Conservation (phyloP, 352 stramenopile genomes). For the Pythium rishiriense region DNA sequence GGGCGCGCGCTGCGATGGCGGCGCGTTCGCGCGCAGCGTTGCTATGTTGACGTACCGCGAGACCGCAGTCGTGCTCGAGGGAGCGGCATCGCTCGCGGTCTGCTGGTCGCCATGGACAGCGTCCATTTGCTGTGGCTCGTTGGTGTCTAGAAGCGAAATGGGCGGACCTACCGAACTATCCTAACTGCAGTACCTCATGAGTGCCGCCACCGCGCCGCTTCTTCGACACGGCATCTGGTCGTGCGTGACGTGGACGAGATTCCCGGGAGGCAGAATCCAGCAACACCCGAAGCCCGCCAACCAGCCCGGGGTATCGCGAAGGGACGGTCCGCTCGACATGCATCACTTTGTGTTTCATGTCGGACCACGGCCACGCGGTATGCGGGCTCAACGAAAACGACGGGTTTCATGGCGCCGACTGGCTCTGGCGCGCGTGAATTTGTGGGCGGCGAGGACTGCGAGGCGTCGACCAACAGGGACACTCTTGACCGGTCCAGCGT, state of each 20-base stretch:
- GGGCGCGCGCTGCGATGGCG: not conserved
- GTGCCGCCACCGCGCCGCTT: too few relatives aligned
- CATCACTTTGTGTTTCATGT: too few relatives aligned
- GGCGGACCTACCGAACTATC: too few relatives aligned
- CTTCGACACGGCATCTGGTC: not conserved
- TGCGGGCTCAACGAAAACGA: not conserved
- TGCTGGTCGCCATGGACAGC: not conserved
- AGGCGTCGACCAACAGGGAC: not conserved
- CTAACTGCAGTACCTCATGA: too few relatives aligned
- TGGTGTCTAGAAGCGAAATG: not conserved
- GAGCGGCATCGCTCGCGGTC: not conserved
- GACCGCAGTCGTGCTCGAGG: conserved; percentile 1
- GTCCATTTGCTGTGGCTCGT: not conserved
- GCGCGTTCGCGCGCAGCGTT: not conserved
- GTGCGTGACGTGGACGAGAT: not conserved
- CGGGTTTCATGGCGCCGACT: not conserved
- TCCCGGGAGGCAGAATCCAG: not conserved
- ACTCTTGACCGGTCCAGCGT: not conserved
- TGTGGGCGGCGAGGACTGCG: not conserved
- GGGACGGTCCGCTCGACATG: not conserved
- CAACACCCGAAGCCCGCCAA: not conserved
- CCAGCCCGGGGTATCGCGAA: not conserved
- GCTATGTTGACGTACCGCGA: conserved; percentile 20
- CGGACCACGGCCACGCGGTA: too few relatives aligned
- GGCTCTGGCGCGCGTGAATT: not conserved